Base-by-base conservation (phyloP, 2,329 filamentous ascomycete species). In the Bisporella sp. region DNA sequence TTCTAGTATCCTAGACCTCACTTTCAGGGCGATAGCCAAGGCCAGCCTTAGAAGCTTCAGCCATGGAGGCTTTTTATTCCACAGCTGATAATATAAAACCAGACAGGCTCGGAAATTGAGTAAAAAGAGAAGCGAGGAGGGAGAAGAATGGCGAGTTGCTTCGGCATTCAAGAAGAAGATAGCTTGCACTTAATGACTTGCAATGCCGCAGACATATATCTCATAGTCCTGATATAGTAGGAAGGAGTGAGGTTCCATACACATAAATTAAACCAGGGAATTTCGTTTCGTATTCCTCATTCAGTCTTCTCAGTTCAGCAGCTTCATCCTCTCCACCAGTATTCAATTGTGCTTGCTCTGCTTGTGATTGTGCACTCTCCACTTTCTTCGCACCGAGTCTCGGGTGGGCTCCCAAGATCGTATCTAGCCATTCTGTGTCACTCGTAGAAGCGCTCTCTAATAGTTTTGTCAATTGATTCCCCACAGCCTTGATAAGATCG, bases 251-350 rank as follows among this genome's bases (percentile, higher is more conserved):
- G 21, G 21, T 21, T 48, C 31, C 58, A 41, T 70, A 79, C 63
- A 96, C 89, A 72, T 95, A 96, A 68, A 85, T 77, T 64, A 96
- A 66, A 0, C 91, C 89, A 0, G 89, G 89, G 66, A 92, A 96
- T 50, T 62, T 75, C n/a, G 71, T 72, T 67, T 96, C 91, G 64
- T 96, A 96, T 67, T 87, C 80, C 8, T 68, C 69, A 64, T 96
- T 96, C 60, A 96, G 68, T 31, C 63, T 64, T 5, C 71, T 74
- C 54, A 96, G 68, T 61, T 72, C 68, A 52, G 72, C 70, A 6
- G 71, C 73, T 62, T 87, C 81, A 43, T 79, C 78, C 13, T 70
- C 72, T n/a, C 72, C 72, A 0, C 72, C 76, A 6, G 68, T 68
- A 50, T 85, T 79, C 54, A 96, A 68, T 61, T 87, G 82, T 13